Evolutionary conservation across 345 rosid genomes (phyloP), one percentile per base, ranked within the genome.

Genomic region (Noccaea bulbosa): DNA sequence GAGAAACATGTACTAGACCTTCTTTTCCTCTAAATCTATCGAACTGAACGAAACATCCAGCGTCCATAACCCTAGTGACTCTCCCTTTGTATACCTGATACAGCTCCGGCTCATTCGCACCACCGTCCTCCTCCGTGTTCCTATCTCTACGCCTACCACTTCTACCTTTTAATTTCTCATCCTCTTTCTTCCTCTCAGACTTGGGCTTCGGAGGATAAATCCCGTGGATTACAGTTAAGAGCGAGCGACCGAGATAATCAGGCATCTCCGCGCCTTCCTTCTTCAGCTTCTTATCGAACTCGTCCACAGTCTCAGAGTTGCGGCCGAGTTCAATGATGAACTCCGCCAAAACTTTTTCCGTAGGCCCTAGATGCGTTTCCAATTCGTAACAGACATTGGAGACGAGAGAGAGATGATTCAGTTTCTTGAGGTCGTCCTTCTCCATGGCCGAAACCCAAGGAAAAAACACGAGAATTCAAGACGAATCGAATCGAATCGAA

Each of bases 1-100:
- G 92, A 5, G 96, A 89, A 66, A 89, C 84, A 83, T 91, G 97
- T 40, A 89, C 95, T 75, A 91, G 58, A 16, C 97, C 99, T 79
- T 91, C 99, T 72, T 88, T 89, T 11, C 95, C 96, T 73, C 85
- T 81, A 68, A 89, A 81, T 53, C 80, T 93, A 67, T 56, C 88
- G 72, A 93, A 79, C 44, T 85, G 92, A 67, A 93, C 99, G 49
- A 93, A 89, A 64, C 93, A 91, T 22, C 93, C 96, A 0, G 88
- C 60, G 5, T 88, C 97, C 97, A 91, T 89, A 35, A 91, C 96
- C 71, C 93, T 84, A 0, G 96, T 85, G 15, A 93, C 88, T 71
- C 85, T 84, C 6, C 95, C 97, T 78, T 81, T 85, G 47, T 93
- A 91, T 2, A 93, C 94, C 75, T 77, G 70, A 78, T 86, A 89